Percentiles rank a stretch among this genome's conserved stretches.
Evolutionary conservation across 75 land plant species (phyloP).

Genomic region (Sequoiadendron giganteum): DNA sequence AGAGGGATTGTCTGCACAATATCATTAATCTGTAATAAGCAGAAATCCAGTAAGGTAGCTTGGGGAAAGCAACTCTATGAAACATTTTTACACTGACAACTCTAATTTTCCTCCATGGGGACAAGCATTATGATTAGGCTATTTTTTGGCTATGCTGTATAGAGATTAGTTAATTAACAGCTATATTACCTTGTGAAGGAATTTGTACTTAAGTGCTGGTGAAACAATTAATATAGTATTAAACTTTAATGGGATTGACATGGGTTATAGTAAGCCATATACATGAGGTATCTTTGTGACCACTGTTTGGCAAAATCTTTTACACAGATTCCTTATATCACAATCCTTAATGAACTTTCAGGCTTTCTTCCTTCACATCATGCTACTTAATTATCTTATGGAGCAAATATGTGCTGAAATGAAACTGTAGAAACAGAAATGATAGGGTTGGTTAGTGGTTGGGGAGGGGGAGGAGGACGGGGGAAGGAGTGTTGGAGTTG

Average conservation of each 20-base stretch:
- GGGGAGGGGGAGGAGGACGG: too few species aligned
- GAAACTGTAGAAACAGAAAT: too few species aligned
- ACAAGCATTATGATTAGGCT: neutral
- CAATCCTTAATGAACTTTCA: too few species aligned
- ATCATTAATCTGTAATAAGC: neutral
- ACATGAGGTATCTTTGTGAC: neutral
- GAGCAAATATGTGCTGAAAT: too few species aligned
- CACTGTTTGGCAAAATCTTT: neutral
- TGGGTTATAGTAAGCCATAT: neutral
- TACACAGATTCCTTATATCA: too few species aligned
- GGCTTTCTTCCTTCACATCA: too few species aligned
- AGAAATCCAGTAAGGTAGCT: neutral
- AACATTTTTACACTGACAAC: neutral
- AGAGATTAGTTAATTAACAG: neutral
- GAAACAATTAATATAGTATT: neutral
- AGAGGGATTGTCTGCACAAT: neutral
- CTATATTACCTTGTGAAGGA: neutral
- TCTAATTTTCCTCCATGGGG: neutral
- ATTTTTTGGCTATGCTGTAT: neutral
- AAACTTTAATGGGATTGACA: neutral
- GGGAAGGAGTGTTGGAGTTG: too few species aligned
- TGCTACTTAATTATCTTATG: too few species aligned
- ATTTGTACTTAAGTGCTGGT: neutral
- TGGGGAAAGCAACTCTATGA: neutral
- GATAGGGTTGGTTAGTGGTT: too few species aligned